phyloP scores from a whole-genome alignment of 805 yeast species.

The Candida sakaeoensis region DNA sequence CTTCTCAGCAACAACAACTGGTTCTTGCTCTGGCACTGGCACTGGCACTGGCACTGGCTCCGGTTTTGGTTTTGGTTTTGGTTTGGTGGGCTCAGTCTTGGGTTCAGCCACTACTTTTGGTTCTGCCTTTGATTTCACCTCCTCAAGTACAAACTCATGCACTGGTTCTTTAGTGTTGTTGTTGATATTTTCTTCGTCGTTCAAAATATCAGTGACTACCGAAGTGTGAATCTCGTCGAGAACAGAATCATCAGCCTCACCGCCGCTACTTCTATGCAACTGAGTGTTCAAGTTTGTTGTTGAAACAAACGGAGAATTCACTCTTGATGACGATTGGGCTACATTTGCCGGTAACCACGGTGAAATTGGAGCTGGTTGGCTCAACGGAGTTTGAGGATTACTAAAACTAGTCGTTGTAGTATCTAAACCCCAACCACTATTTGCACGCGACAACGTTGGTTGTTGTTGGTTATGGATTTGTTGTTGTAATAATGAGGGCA shows the following conservation, averaged over 20 bases:
- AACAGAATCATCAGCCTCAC: constrained; percentile 23
- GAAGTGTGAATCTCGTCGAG: constrained; percentile 36
- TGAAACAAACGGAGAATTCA: constrained; percentile 36
- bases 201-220: constrained; percentile 39
- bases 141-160: neutral
- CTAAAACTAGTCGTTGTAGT: constrained; percentile 13
- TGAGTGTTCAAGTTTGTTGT: constrained; percentile 7
- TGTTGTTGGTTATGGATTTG: constrained; percentile 29
- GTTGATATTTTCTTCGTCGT: constrained; percentile 19
- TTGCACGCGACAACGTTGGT: constrained; percentile 29
- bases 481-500: constrained; percentile 35
- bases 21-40: no score
- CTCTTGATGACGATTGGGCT: constrained; percentile 32
- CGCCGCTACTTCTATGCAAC: constrained; percentile 3
- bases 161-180: constrained; percentile 7
- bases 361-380: constrained; percentile 38
- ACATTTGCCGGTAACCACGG: constrained; percentile 35
- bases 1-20: neutral
- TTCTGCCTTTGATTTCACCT: constrained; percentile 1
- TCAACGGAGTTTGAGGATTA: constrained; percentile 28
- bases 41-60: constrained; percentile 3
- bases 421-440: constrained; percentile 40
- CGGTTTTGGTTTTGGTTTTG: constrained; percentile 3
- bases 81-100: neutral
- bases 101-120: constrained; percentile 10